Evolutionary conservation across 2,329 filamentous ascomycete species (phyloP), one percentile per base, ranked within the genome.

Genomic region (Ampelomyces quisqualis): DNA sequence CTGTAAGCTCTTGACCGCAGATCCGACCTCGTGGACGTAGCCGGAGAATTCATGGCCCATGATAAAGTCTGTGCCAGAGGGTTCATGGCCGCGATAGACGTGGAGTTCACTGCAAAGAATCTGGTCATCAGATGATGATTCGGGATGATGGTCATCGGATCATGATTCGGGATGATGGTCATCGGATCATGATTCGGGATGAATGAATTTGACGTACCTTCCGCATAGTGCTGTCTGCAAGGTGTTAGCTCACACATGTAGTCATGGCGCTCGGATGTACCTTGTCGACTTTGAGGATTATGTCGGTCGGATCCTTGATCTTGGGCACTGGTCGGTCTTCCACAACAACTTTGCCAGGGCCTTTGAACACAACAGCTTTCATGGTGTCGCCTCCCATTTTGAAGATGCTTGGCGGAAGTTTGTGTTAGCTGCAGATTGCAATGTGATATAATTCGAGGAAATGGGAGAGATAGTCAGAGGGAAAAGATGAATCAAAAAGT

Each of bases 11-110:
- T 79, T 83, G 31, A 95, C 87, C 2, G 72, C 76, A 11, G 77
- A 71, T 0, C 90, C 90, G 30, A 77, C 72, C 48, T 86, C 80
- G 22, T 83, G 77, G 7, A 95, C 80, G 17, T 76, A 78, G 4
- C 90, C 90, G 2, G 87, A 88, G 62, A 95, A 94, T 62, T 95
- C 90, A 65, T 95, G 90, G 43, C 89, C 87, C 85, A 80, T 82
- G 43, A 84, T 79, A 58, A 82, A 83, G 22, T 74, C 79, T 0
- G 85, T 80, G 1, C 69, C 75, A 5, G 82, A 85, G 17, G 81
- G 77, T 62, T 95, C 82, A 57, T 89, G 84, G 23, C 90, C 90
- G 31, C 90, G 85, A 71, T 84, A 95, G 38, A 88, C 82, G 69
- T 95, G 90, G 24, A 95, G 76, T 63, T 95, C 90, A 60, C 86